Evolutionary conservation across 495 filamentous ascomycete species (phyloP).

Genomic region (Aspergillus ellipticus): DNA sequence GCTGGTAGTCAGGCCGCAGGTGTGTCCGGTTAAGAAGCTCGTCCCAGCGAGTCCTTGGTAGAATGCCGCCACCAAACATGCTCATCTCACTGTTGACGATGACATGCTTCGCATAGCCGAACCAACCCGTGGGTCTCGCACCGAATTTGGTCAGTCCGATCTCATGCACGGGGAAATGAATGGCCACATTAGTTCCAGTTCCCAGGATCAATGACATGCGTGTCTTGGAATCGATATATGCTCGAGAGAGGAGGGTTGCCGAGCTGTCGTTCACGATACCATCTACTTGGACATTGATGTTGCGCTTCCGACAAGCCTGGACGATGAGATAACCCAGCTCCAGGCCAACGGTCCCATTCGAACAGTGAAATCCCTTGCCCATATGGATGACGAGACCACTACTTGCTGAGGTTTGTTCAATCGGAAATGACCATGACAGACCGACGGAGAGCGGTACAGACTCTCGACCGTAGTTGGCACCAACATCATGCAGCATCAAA

Average conservation of each 20-base stretch:
- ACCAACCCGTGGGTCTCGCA: slow-evolving; percentile 36
- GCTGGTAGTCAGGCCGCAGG: slow-evolving; percentile 78
- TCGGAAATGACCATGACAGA: slow-evolving; percentile 66
- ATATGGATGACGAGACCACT: slow-evolving; percentile 57
- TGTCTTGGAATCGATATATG: slow-evolving; percentile 61
- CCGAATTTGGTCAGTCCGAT: slow-evolving; percentile 63
- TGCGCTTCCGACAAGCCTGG: slow-evolving; percentile 49
- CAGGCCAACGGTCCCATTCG: slow-evolving; percentile 51
- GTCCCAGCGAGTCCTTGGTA: slow-evolving; percentile 75
- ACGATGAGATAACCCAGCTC: slow-evolving; percentile 59
- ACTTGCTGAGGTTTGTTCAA: slow-evolving; percentile 59
- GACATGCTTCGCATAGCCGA: slow-evolving; percentile 54
- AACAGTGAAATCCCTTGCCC: slow-evolving; percentile 65
- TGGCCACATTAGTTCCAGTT: slow-evolving; percentile 84
- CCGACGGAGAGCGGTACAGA: slow-evolving; percentile 51
- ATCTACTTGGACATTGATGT: slow-evolving; percentile 51
- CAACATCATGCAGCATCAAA: slow-evolving; percentile 44
- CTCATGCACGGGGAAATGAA: slow-evolving; percentile 58
- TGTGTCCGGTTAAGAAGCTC: slow-evolving; percentile 61
- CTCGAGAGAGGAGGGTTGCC: slow-evolving; percentile 73
- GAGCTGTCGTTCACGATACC: slow-evolving; percentile 86
- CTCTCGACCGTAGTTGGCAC: slow-evolving; percentile 35
- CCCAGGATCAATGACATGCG: slow-evolving; percentile 78
- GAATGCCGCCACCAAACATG: slow-evolving; percentile 69
- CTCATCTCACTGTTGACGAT: slow-evolving; percentile 88